A percentile compares a stretch with the other conserved stretches of the same genome.
Conservation (phyloP, 345 rosid genomes). For the Linum usitatissimum region DNA sequence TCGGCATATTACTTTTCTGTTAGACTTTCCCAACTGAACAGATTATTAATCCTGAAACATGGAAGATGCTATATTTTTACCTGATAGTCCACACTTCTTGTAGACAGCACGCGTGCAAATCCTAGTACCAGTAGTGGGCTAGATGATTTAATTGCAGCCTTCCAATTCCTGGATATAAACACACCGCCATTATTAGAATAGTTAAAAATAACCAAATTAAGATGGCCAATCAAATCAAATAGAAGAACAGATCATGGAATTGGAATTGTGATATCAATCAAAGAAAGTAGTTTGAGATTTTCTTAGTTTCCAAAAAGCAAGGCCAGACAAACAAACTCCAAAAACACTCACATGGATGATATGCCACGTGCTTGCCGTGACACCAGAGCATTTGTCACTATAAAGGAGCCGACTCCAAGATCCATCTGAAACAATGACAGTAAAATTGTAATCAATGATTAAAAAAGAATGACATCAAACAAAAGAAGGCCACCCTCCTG, state of each 20-base stretch:
- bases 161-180: slow-evolving; percentile 42
- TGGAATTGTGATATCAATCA: neutral
- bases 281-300: neutral
- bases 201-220: neutral
- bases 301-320: neutral
- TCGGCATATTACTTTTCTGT: neutral
- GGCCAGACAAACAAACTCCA: slow-evolving; percentile 1
- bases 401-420: slow-evolving; percentile 94
- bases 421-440: slow-evolving; percentile 57
- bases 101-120: slow-evolving; percentile 61
- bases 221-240: neutral
- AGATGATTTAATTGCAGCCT: slow-evolving; percentile 37
- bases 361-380: slow-evolving; percentile 71
- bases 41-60: neutral
- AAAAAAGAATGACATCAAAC: neutral
- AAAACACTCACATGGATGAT: slow-evolving; percentile 40
- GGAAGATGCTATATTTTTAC: slow-evolving; percentile 20
- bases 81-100: slow-evolving; percentile 80
- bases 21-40: neutral
- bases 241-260: neutral
- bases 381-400: slow-evolving; percentile 59
- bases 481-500: neutral
- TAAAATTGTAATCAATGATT: neutral
- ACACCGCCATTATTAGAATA: neutral
- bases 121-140: slow-evolving; percentile 63